Base-by-base conservation (phyloP, 2,329 filamentous ascomycete genomes). In the Xylariaceae sp. region DNA sequence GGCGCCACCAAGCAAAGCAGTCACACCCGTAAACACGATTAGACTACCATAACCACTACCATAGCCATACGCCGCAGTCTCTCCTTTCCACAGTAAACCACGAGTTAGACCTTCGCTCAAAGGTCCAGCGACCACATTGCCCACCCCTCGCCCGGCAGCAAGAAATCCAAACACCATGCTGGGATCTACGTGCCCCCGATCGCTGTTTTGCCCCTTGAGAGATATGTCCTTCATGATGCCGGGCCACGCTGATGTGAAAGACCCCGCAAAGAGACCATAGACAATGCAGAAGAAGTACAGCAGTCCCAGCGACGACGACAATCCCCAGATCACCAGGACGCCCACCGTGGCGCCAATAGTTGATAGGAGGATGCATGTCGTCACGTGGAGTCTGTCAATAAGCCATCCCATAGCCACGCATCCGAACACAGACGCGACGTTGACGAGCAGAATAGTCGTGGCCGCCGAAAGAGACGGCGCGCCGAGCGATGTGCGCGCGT, bases 181-280 rank as follows among this genome's bases (percentile, higher is more conserved):
- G 2, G 79, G 77, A 44, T 83, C 80, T 23, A 73, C 55, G 14
- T 65, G 66, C 37, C 62, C 66, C 33, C 44, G 56, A 2, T 45
- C 57, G 40, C 55, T 57, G 33, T 40, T 49, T 34, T 66, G 62
- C 12, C 58, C 68, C 47, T 67, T 64, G 43, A 66, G 68, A 5
- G 69, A 63, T 8, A 80, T 66, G 53, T 80, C 76, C 34, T 67
- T 73, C 79, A 82, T 82, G 62, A 84, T 78, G 0, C 84, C 84
- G 0, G 82, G 78, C 86, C 86, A 90, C 0, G 85, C 82, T 1
- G 83, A 82, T 2, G 82, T 83, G 67, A 86, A 90, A 0, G 83
- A 82, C 0, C 86, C 84, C 0, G 86, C 86, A 52, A 88, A 89
- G 62, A 89, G 77, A 0, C 87, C 87, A 65, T 87, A 90, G 4